Evolutionary conservation across 2,329 filamentous ascomycete genomes (phyloP).

Genomic region (Cladophialophora immunda): DNA sequence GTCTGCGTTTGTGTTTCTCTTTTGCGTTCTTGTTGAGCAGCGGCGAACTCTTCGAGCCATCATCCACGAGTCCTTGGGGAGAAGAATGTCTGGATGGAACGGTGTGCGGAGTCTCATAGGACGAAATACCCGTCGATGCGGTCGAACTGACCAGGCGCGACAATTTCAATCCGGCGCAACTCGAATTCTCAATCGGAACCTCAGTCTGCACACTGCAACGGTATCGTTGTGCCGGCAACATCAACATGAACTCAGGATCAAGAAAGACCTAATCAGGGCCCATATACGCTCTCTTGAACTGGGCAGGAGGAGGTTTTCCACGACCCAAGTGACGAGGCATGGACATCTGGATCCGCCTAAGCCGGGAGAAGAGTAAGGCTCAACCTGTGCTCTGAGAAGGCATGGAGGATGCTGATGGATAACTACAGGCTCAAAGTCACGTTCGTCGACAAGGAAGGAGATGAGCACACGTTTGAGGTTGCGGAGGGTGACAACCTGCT

Average conservation of each 20-base stretch:
- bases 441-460: slow-evolving; percentile 90
- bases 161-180: slow-evolving; percentile 7
- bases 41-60: neutral
- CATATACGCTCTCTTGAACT: slow-evolving; percentile 41
- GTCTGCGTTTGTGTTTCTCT: neutral
- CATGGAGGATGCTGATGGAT: slow-evolving; percentile 5
- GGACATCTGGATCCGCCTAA: slow-evolving; percentile 85
- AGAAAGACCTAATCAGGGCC: slow-evolving; percentile 37
- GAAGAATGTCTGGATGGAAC: slow-evolving; percentile 25
- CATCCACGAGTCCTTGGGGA: neutral
- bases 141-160: slow-evolving; percentile 12
- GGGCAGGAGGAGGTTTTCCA: slow-evolving; percentile 68
- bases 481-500: slow-evolving; percentile 89
- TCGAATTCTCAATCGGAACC: slow-evolving; percentile 20
- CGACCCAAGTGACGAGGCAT: slow-evolving; percentile 68
- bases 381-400: neutral
- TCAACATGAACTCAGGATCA: slow-evolving; percentile 32
- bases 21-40: neutral
- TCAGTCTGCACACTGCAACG: slow-evolving; percentile 9
- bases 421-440: slow-evolving; percentile 78
- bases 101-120: slow-evolving; percentile 17
- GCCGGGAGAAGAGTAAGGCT: slow-evolving; percentile 84
- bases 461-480: slow-evolving; percentile 79
- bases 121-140: neutral
- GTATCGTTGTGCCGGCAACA: slow-evolving; percentile 33